Conservation (phyloP, 2,329 filamentous ascomycete species). For the Exserohilum turcica region DNA sequence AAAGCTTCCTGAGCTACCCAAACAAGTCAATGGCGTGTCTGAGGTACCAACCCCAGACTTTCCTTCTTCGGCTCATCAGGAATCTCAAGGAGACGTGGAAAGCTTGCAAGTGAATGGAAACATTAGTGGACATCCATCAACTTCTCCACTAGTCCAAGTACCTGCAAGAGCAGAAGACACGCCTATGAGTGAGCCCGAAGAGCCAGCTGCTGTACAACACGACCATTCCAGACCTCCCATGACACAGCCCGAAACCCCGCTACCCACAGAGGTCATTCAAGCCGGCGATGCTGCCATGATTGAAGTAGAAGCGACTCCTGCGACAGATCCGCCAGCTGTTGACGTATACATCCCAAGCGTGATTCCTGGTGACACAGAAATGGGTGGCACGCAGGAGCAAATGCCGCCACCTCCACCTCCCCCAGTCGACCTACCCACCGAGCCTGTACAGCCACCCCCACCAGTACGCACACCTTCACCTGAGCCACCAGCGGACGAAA, state of each 20-base stretch:
- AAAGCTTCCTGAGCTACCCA: constrained; percentile 38
- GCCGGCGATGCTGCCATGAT: constrained; percentile 31
- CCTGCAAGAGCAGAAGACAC: constrained; percentile 39
- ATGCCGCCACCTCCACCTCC: constrained; percentile 34
- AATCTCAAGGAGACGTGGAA: background rate
- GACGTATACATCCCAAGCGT: constrained; percentile 28
- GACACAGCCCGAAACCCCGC: constrained; percentile 7
- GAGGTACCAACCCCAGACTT: constrained; percentile 3
- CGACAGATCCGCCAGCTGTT: constrained; percentile 26
- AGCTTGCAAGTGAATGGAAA: constrained; percentile 4
- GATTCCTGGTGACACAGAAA: constrained; percentile 39
- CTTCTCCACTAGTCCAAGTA: constrained; percentile 10
- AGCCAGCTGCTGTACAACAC: constrained; percentile 13
- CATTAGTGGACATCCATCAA: constrained; percentile 2
- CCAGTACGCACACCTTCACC: constrained; percentile 28
- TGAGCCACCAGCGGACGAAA: constrained; percentile 38
- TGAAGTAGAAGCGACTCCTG: constrained; percentile 23
- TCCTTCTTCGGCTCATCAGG: background rate
- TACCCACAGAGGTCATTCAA: constrained; percentile 4
- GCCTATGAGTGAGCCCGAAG: constrained; percentile 48
- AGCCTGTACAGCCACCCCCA: constrained; percentile 25
- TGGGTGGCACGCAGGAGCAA: constrained; percentile 44
- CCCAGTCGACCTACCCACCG: constrained; percentile 20
- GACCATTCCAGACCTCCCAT: constrained; percentile 8
- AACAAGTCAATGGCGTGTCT: constrained; percentile 11